Evolutionary conservation across 495 filamentous ascomycete genomes (phyloP).

Genomic region (Haplographium delicatum): DNA sequence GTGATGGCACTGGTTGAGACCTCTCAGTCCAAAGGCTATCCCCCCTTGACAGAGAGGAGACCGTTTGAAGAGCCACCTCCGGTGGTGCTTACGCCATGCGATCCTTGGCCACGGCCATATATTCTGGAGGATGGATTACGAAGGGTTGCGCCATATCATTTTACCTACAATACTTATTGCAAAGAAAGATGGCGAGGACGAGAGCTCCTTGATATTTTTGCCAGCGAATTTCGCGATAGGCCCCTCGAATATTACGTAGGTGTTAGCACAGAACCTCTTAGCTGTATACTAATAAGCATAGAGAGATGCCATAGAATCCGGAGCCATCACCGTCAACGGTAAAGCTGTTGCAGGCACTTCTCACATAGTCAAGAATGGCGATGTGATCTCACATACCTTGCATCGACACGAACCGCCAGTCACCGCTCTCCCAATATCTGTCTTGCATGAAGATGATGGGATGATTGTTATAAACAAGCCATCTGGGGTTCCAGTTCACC

Average conservation of each 20-base stretch:
- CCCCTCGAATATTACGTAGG: conserved; percentile 78
- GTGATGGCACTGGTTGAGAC: conserved; percentile 53
- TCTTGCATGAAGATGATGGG: conserved; percentile 85
- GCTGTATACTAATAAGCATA: conserved; percentile 29
- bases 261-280: background rate
- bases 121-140: conserved; percentile 74
- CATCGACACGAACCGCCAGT: conserved; percentile 96
- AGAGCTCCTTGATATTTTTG: conserved; percentile 72
- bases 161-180: conserved; percentile 89
- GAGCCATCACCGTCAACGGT: conserved; percentile 69
- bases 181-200: conserved; percentile 85
- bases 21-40: conserved; percentile 29
- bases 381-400: conserved; percentile 85
- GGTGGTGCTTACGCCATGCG: conserved; percentile 55
- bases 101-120: conserved; percentile 67
- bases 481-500: conserved; percentile 88
- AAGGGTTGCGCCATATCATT: conserved; percentile 83
- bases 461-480: conserved; percentile 97
- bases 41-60: conserved; percentile 30
- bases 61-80: conserved; percentile 40
- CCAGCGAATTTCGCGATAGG: conserved; percentile 80
- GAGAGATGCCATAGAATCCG: conserved; percentile 73
- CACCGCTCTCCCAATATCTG: conserved; percentile 67
- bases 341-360: conserved; percentile 44
- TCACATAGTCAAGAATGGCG: conserved; percentile 68